These are phyloP conservation scores for Protomyces lactucae-debilis DNA, from an alignment of 1,139 yeast species.

Conservation along the genomic window DNA sequence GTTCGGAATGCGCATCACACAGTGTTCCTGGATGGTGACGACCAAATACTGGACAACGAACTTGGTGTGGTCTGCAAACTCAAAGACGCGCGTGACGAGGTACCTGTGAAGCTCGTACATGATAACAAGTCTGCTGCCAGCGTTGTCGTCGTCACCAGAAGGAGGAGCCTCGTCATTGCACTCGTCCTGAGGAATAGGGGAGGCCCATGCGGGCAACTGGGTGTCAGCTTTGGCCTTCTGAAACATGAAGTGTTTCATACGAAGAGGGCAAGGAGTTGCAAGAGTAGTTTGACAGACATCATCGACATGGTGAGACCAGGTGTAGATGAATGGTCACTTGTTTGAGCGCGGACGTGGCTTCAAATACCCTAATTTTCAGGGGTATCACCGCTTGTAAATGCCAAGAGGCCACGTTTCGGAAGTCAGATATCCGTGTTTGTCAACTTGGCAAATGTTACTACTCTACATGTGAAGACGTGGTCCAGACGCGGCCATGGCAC, in stretches of 20 bases:
- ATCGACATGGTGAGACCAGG: background rate
- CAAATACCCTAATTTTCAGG: too few species aligned
- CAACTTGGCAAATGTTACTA: background rate
- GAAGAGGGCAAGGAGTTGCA: background rate
- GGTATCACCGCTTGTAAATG: too few species aligned
- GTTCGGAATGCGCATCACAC: background rate
- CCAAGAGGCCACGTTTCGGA: too few species aligned
- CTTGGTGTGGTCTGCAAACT: background rate
- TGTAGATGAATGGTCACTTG: too few species aligned
- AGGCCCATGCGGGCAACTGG: background rate
- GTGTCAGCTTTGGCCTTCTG: background rate
- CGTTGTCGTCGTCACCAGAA: background rate
- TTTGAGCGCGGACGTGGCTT: too few species aligned
- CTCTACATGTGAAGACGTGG: background rate
- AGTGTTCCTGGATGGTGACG: background rate
- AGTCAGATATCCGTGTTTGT: too few species aligned
- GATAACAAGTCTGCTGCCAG: background rate
- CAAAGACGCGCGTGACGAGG: background rate
- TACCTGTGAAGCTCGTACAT: background rate
- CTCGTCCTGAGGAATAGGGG: background rate
- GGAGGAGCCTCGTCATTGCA: background rate
- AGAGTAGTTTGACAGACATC: background rate
- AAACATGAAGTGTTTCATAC: background rate
- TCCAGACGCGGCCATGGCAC: background rate
- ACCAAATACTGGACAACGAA: background rate